A percentile compares a stretch with the other conserved stretches of the same genome.
phyloP scores from a whole-genome alignment of 2,329 filamentous ascomycete genomes.

The Alternaria burnsii region DNA sequence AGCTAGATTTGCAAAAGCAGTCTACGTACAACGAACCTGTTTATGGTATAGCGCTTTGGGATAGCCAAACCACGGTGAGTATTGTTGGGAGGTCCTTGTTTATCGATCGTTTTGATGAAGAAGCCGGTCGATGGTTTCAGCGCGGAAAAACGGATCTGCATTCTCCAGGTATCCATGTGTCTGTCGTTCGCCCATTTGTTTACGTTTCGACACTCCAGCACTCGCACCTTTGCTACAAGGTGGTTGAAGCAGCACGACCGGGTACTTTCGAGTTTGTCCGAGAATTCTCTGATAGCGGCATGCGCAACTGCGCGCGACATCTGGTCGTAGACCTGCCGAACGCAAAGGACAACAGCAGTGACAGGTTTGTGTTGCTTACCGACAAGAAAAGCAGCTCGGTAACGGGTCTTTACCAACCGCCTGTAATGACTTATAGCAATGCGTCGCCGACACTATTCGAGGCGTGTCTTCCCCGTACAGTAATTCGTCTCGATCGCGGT shows the following conservation, averaged over 20 bases:
- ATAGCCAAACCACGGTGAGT: constrained; percentile 35
- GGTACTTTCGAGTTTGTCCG: constrained; percentile 28
- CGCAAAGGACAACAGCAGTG: not conserved
- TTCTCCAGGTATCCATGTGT: constrained; percentile 61
- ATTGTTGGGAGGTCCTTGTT: constrained; percentile 37
- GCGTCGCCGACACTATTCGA: constrained; percentile 52
- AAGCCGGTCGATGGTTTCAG: constrained; percentile 51
- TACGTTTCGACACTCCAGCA: constrained; percentile 64
- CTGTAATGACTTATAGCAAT: constrained; percentile 25
- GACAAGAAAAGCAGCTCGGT: constrained; percentile 46
- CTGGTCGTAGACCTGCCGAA: constrained; percentile 28
- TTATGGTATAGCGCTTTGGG: constrained; percentile 42
- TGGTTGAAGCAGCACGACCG: constrained; percentile 48
- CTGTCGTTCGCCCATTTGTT: constrained; percentile 57
- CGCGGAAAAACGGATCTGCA: constrained; percentile 53
- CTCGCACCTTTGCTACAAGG: constrained; percentile 60
- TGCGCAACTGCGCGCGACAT: constrained; percentile 39
- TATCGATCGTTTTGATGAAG: constrained; percentile 41
- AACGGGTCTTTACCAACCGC: constrained; percentile 40
- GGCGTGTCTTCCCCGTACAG: constrained; percentile 52
- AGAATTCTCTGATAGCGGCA: constrained; percentile 42
- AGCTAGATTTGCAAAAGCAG: constrained; percentile 60
- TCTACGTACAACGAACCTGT: constrained; percentile 42
- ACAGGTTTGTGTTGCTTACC: constrained; percentile 41
- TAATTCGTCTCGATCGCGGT: constrained; percentile 62